These are phyloP conservation scores for Myriosclerotinia scirpicola DNA, from an alignment of 2,329 filamentous ascomycete genomes.

Conservation along the genomic window DNA sequence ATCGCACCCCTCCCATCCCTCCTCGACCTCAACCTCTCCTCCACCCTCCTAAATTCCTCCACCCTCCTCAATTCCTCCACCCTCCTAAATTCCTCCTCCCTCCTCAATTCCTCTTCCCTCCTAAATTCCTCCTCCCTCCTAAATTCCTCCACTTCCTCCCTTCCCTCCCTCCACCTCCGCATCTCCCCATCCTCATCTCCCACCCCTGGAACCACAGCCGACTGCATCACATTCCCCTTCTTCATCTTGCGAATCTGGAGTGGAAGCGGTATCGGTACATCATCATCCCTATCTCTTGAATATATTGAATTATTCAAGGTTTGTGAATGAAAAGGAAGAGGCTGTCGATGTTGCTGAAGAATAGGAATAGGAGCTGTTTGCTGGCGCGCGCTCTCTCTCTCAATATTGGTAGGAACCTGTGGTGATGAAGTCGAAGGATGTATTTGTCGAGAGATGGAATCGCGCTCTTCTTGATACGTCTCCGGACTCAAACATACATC, in stretches of 20 bases:
- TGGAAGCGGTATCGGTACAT: not conserved
- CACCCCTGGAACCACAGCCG: no score
- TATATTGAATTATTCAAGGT: no score
- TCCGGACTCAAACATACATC: not conserved
- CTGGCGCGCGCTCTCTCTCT: fast-evolving
- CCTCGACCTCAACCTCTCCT: slow-evolving; percentile 17
- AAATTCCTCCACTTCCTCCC: slow-evolving; percentile 2
- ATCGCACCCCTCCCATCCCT: slow-evolving; percentile 25
- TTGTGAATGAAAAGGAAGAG: no score
- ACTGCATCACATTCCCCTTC: not conserved
- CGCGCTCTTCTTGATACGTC: not conserved
- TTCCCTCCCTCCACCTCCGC: not conserved
- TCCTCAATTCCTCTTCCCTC: no score
- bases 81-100: slow-evolving; percentile 3
- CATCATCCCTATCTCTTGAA: not conserved
- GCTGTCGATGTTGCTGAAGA: not conserved
- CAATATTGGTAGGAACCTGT: not conserved
- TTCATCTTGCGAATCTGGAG: not conserved
- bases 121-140: slow-evolving; percentile 14
- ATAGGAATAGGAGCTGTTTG: no score
- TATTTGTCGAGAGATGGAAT: no score
- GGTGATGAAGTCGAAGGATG: not conserved
- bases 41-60: slow-evolving; percentile 18
- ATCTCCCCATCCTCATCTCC: not conserved
- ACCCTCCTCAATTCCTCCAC: slow-evolving; percentile 15